Percentiles rank a stretch among this genome's conserved stretches.
Conservation (phyloP, 345 rosid genomes). For the Gossypium raimondii region DNA sequence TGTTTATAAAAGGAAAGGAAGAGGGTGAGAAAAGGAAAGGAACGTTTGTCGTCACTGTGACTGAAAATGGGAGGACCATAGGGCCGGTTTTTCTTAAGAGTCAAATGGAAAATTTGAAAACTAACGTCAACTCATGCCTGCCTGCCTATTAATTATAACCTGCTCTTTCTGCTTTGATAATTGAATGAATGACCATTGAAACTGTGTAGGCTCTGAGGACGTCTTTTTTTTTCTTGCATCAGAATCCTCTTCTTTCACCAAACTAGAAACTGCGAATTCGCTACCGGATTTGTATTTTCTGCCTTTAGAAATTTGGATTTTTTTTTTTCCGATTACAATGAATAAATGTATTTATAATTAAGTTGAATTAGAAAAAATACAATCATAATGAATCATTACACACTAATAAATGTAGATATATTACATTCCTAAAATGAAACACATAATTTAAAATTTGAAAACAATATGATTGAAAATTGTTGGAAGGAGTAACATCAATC, state of each 20-base stretch:
- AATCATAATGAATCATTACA: no score
- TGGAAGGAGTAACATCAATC: no score
- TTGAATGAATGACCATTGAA: not conserved
- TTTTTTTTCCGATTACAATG: no score
- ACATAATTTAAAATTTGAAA: no score
- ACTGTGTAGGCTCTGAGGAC: no score
- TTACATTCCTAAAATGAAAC: no score
- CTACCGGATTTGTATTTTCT: not conserved
- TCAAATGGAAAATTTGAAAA: not conserved
- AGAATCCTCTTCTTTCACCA: not conserved
- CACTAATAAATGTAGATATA: no score
- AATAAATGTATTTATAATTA: no score
- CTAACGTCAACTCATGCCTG: conserved; percentile 2
- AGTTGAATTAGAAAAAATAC: no score
- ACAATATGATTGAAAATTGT: no score
- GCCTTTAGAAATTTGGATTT: no score
- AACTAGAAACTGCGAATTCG: not conserved
- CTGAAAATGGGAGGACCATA: not conserved
- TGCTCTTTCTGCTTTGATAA: not conserved
- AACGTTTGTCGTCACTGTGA: conserved; percentile 7
- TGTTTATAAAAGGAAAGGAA: not conserved
- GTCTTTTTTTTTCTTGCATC: no score
- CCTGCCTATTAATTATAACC: not conserved
- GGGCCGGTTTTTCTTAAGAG: not conserved
- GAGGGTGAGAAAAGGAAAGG: not conserved